phyloP scores from a whole-genome alignment of 2,329 filamentous ascomycete species.

The Aspergillus puulaauensis region DNA sequence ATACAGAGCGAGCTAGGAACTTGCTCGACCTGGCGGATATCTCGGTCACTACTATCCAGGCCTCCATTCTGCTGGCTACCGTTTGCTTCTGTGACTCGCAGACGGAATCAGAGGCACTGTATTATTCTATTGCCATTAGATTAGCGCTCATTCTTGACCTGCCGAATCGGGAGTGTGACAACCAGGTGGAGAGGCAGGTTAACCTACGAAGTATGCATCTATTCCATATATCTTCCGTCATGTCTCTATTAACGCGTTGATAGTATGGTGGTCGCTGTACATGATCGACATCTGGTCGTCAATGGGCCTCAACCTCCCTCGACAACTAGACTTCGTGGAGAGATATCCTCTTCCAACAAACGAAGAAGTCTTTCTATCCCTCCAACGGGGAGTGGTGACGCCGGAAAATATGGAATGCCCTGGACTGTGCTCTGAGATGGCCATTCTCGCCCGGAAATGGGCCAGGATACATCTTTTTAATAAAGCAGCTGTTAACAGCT shows the following conservation, averaged over 20 bases:
- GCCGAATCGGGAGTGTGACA: constrained; percentile 28
- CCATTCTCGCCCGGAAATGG: not conserved
- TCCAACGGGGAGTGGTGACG: too few relatives aligned
- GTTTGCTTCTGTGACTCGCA: constrained; percentile 36
- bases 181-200: constrained; percentile 14
- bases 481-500: constrained; percentile 37
- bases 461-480: not conserved
- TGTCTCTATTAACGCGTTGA: constrained; percentile 21
- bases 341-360: constrained; percentile 37
- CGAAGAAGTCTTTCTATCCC: constrained; percentile 20
- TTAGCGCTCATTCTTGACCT: constrained; percentile 39
- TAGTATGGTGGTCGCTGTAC: constrained; percentile 42
- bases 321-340: constrained; percentile 27
- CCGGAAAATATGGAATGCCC: not conserved
- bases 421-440: constrained; percentile 1
- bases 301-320: constrained; percentile 35
- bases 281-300: constrained; percentile 46
- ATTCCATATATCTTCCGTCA: not conserved
- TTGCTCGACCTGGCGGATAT: constrained; percentile 38
- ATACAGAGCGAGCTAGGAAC: not conserved
- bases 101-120: constrained; percentile 35
- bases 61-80: constrained; percentile 41
- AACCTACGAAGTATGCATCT: not conserved
- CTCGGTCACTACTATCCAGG: constrained; percentile 39
- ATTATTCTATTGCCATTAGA: constrained; percentile 39